Evolutionary conservation across 139 green algal species (phyloP).

Genomic region (Edaphochlamys debaryana): DNA sequence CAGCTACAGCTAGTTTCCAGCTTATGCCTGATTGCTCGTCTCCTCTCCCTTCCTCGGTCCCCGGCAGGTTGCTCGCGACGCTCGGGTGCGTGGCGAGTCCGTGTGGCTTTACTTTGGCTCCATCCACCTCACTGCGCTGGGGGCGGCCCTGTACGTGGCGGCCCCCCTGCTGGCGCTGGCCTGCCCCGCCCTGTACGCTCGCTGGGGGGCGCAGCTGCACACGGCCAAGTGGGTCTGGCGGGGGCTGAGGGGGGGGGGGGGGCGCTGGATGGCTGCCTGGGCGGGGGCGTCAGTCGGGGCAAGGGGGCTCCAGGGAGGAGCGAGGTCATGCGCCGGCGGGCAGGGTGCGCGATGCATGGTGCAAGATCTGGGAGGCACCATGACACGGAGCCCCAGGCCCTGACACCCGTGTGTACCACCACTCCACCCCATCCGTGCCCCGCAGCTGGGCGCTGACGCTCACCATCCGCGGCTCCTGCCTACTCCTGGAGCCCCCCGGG

Average conservation of each 20-base stretch:
- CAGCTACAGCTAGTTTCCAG: too few species aligned
- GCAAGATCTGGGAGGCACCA: too few species aligned
- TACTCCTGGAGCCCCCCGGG: slow-evolving; percentile 22
- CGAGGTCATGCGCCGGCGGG: too few species aligned
- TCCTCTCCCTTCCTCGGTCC: not conserved
- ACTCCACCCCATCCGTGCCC: too few species aligned
- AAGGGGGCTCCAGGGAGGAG: too few species aligned
- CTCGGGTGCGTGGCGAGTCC: slow-evolving; percentile 7
- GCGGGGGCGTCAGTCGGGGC: too few species aligned
- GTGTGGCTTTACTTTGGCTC: not conserved
- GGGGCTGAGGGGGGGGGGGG: too few species aligned
- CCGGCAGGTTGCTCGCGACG: slow-evolving; percentile 8
- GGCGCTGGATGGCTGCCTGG: too few species aligned
- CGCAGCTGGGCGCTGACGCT: not conserved
- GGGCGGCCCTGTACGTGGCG: not conserved
- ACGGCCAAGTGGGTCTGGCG: not conserved
- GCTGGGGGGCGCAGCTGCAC: not conserved
- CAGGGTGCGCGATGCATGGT: too few species aligned
- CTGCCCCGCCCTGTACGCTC: not conserved
- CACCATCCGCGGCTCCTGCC: not conserved
- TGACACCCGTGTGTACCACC: too few species aligned
- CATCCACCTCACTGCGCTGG: slow-evolving; percentile 1
- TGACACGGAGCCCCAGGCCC: too few species aligned
- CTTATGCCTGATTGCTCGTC: too few species aligned
- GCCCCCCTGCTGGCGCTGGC: slow-evolving; percentile 1